These are phyloP conservation scores for Halophytophthora batemanensis DNA, from an alignment of 352 stramenopile genomes.

Conservation along the genomic window DNA sequence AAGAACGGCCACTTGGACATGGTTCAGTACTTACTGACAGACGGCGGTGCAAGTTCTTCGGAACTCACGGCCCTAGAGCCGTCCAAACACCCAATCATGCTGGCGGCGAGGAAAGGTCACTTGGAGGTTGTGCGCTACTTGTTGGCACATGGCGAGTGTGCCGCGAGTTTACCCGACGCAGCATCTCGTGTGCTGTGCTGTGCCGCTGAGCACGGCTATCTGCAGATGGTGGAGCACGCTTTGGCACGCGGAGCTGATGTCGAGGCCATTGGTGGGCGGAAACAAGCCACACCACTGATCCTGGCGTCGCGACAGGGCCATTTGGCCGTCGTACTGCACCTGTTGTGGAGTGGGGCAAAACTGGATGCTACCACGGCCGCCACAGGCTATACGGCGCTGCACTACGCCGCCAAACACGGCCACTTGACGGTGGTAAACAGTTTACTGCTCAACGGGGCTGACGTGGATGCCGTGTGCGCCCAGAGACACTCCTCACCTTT, in stretches of 20 bases:
- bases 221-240: constrained; percentile 53
- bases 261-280: constrained; percentile 30
- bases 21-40: constrained; percentile 40
- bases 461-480: constrained; percentile 42
- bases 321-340: constrained; percentile 42
- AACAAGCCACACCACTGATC: constrained; percentile 40
- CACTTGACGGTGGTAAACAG: constrained; percentile 56
- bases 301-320: constrained; percentile 47
- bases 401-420: constrained; percentile 50
- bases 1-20: constrained; percentile 54
- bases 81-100: constrained; percentile 36
- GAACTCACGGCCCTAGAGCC: constrained; percentile 24
- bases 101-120: constrained; percentile 41
- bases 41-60: constrained; percentile 12
- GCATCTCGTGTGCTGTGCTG: constrained; percentile 39
- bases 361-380: constrained; percentile 33
- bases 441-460: constrained; percentile 45
- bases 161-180: constrained; percentile 32
- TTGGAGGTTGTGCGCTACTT: constrained; percentile 45
- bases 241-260: constrained; percentile 38
- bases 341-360: constrained; percentile 44
- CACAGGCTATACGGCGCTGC: constrained; percentile 46
- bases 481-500: constrained; percentile 33
- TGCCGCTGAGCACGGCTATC: constrained; percentile 41
- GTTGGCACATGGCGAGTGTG: constrained; percentile 31